Evolutionary conservation across 2,329 filamentous ascomycete species (phyloP).

Genomic region (Colletotrichum graminicola): DNA sequence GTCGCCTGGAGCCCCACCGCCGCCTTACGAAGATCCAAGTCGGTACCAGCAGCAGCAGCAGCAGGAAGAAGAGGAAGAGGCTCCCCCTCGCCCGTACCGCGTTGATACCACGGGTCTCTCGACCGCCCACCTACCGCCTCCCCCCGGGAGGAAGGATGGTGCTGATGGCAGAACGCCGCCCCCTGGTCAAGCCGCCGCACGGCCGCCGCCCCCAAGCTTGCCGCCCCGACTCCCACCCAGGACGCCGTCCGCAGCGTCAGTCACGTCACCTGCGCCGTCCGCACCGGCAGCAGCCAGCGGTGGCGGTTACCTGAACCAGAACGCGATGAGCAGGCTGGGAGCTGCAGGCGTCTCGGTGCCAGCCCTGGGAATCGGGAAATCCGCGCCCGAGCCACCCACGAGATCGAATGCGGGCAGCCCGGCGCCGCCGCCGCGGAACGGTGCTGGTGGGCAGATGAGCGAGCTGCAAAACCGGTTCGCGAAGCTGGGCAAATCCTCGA

Average conservation of each 20-base stretch:
- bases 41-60: slow-evolving; percentile 34
- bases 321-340: slow-evolving; percentile 74
- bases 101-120: slow-evolving; percentile 78
- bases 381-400: slow-evolving; percentile 43
- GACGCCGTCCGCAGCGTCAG: slow-evolving; percentile 50
- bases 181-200: slow-evolving; percentile 45
- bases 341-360: slow-evolving; percentile 84
- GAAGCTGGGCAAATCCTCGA: slow-evolving; percentile 58
- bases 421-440: slow-evolving; percentile 46
- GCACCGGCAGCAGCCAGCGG: slow-evolving; percentile 53
- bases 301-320: slow-evolving; percentile 59
- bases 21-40: slow-evolving; percentile 42
- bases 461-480: slow-evolving; percentile 78
- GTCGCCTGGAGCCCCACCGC: slow-evolving; percentile 49
- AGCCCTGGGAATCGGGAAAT: slow-evolving; percentile 76
- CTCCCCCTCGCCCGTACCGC: slow-evolving; percentile 74
- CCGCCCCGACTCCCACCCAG: slow-evolving; percentile 75
- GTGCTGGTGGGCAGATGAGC: slow-evolving; percentile 62
- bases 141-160: slow-evolving; percentile 69
- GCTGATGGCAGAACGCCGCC: slow-evolving; percentile 51
- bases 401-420: slow-evolving; percentile 49
- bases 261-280: slow-evolving; percentile 52
- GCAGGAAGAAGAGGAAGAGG: slow-evolving; percentile 53
- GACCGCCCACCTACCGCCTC: slow-evolving; percentile 77
- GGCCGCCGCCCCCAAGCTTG: slow-evolving; percentile 71